phyloP scores from a whole-genome alignment of 2,329 filamentous ascomycete genomes.

The Verticillium zaregamsianum region DNA sequence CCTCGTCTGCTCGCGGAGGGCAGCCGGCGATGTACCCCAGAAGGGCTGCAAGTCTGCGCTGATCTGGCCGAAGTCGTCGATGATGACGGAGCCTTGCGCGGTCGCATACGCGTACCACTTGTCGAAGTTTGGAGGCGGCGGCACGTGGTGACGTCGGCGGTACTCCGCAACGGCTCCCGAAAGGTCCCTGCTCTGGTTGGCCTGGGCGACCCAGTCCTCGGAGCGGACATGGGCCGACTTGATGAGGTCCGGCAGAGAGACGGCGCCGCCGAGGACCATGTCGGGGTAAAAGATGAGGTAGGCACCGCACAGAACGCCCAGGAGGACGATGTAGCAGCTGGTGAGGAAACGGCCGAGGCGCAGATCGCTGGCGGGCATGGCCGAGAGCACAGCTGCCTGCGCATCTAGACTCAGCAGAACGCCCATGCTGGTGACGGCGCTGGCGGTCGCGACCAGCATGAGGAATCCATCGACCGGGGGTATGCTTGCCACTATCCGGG shows the following conservation, averaged over 20 bases:
- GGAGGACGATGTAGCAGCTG: constrained; percentile 8
- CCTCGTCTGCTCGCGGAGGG: constrained; percentile 57
- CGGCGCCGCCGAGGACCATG: background rate
- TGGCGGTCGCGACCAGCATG: background rate
- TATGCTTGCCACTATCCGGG: constrained; percentile 2
- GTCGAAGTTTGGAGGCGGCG: constrained; percentile 78
- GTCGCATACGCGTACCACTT: constrained; percentile 79
- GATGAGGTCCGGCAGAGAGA: constrained; percentile 31
- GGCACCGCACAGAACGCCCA: constrained; percentile 9
- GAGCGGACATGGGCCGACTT: constrained; percentile 42
- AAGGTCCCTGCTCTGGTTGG: constrained; percentile 41
- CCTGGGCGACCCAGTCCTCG: constrained; percentile 45
- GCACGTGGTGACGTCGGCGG: constrained; percentile 50
- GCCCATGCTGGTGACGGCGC: constrained; percentile 10
- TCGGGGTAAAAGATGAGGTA: constrained; percentile 10
- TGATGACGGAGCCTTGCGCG: constrained; percentile 61
- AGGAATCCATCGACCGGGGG: constrained; percentile 3
- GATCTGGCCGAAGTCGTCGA: constrained; percentile 80
- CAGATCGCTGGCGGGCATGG: background rate
- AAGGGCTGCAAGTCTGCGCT: constrained; percentile 72
- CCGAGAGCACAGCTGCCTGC: constrained; percentile 4
- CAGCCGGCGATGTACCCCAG: constrained; percentile 66
- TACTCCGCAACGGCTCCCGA: constrained; percentile 44
- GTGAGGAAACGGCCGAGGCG: constrained; percentile 6
- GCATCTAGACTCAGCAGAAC: constrained; percentile 11